A percentile compares a stretch with the other conserved stretches of the same genome.
These are phyloP conservation scores for Fusarium musae DNA, from an alignment of 2,329 filamentous ascomycete genomes.

Conservation along the genomic window DNA sequence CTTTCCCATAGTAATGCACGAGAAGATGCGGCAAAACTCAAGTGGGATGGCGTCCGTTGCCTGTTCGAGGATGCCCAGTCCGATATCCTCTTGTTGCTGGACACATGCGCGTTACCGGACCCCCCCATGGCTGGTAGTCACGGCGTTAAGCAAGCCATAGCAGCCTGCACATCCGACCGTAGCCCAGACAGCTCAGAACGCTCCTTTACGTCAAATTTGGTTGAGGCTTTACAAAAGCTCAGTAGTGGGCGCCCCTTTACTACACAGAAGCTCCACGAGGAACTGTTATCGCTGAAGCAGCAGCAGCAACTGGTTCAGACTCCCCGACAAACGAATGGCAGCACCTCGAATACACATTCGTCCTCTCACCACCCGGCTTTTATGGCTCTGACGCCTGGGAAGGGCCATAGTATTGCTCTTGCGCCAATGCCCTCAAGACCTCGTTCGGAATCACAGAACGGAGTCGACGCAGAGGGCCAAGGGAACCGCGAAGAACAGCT, in stretches of 20 bases:
- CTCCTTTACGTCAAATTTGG: conserved; percentile 68
- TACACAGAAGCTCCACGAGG: conserved; percentile 66
- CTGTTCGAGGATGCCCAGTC: conserved; percentile 71
- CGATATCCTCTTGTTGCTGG: conserved; percentile 71
- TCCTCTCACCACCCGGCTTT: conserved; percentile 59
- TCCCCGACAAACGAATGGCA: conserved; percentile 58
- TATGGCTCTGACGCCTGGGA: conserved; percentile 66
- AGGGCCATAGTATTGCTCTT: conserved; percentile 64
- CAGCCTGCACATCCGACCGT: conserved; percentile 66
- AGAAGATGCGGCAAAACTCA: conserved; percentile 69
- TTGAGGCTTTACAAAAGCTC: conserved; percentile 66
- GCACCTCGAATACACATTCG: conserved; percentile 51
- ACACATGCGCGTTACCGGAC: conserved; percentile 69
- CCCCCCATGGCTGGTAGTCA: conserved; percentile 61
- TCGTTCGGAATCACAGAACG: conserved; percentile 45
- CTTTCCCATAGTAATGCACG: conserved; percentile 61
- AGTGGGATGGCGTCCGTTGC: conserved; percentile 71
- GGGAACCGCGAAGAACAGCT: conserved; percentile 51
- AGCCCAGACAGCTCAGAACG: conserved; percentile 57
- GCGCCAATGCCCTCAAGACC: conserved; percentile 56
- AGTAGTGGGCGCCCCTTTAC: conserved; percentile 65
- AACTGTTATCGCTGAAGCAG: conserved; percentile 59
- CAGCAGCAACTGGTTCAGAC: conserved; percentile 57
- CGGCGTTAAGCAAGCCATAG: conserved; percentile 71
- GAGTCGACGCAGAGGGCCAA: conserved; percentile 41